A percentile compares a stretch with the other conserved stretches of the same genome.
phyloP scores from a whole-genome alignment of 2,329 filamentous ascomycete genomes.

The Colletotrichum euphorbiae region DNA sequence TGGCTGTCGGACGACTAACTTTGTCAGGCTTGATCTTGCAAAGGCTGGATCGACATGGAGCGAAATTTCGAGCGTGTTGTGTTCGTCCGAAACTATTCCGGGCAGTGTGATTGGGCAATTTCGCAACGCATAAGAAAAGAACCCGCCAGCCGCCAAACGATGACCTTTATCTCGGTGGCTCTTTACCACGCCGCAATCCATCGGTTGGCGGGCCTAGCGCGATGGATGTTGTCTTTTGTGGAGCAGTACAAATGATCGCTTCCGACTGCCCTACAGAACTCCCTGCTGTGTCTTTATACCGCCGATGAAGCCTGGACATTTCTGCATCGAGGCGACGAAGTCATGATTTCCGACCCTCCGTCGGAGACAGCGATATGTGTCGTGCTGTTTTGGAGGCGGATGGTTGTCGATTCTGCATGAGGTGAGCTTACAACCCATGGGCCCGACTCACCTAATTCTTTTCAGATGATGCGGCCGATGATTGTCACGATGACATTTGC shows the following conservation, averaged over 20 bases:
- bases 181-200: conserved; percentile 18
- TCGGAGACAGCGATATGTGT: background rate
- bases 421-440: conserved; percentile 25
- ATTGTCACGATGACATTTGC: background rate
- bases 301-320: background rate
- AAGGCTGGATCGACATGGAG: background rate
- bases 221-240: background rate
- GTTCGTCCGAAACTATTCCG: background rate
- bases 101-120: background rate
- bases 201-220: background rate
- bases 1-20: background rate
- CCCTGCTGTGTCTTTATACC: background rate
- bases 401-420: background rate
- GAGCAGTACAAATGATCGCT: background rate
- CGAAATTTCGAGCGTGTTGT: background rate
- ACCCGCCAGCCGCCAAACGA: background rate
- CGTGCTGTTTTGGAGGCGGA: background rate
- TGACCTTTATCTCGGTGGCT: conserved; percentile 13
- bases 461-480: background rate
- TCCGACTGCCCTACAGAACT: background rate
- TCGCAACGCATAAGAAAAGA: conserved; percentile 21
- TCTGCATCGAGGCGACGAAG: background rate
- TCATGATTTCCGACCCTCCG: background rate
- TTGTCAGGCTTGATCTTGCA: conserved; percentile 18
- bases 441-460: background rate